Evolutionary conservation across 2,329 filamentous ascomycete species (phyloP).

Genomic region (Albifimbria verrucaria): DNA sequence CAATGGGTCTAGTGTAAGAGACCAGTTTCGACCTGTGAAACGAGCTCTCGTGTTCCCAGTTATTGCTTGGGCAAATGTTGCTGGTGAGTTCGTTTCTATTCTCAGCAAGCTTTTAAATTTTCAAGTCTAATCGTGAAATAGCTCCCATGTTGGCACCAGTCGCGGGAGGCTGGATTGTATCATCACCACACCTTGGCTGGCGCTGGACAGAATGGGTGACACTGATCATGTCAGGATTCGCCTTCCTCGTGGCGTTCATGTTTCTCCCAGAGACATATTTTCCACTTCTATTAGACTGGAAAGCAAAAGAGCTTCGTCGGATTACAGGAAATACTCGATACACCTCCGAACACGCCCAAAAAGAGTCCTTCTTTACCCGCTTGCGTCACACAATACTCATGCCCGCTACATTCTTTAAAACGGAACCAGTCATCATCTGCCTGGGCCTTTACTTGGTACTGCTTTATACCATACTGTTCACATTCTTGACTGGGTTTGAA

Average conservation of each 20-base stretch:
- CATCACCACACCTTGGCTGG: conserved; percentile 34
- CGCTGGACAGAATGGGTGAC: conserved; percentile 44
- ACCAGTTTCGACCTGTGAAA: conserved; percentile 45
- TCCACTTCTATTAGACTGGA: conserved; percentile 41
- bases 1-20: conserved; percentile 41
- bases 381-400: conserved; percentile 34
- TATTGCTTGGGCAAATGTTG: conserved; percentile 42
- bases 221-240: conserved; percentile 29
- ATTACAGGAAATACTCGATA: conserved; percentile 43
- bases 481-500: conserved; percentile 46
- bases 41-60: conserved; percentile 46
- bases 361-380: conserved; percentile 31
- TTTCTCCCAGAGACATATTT: conserved; percentile 49
- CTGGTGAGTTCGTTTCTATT: conserved; percentile 16
- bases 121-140: no score
- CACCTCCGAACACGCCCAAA: conserved; percentile 39
- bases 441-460: conserved; percentile 44
- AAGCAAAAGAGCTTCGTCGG: conserved; percentile 35
- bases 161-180: conserved; percentile 40
- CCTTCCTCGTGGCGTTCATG: conserved; percentile 32
- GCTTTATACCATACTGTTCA: conserved; percentile 42
- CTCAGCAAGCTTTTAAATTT: conserved; percentile 21
- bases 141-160: conserved; percentile 38
- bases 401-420: conserved; percentile 37
- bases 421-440: conserved; percentile 44